Conservation (phyloP, 164 flowering plant genomes). For the Piper longum region DNA sequence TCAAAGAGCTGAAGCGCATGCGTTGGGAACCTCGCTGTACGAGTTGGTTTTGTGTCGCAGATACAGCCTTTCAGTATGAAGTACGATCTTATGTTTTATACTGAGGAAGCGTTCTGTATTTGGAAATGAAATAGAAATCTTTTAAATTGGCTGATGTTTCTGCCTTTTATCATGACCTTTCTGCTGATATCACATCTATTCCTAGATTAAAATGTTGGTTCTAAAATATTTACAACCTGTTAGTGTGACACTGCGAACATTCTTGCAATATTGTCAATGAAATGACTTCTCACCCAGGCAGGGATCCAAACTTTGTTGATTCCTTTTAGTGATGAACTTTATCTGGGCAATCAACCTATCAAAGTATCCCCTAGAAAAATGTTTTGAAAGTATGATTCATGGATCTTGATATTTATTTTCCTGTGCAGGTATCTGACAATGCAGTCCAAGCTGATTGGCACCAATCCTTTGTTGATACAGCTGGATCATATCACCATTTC, state of each 20-base stretch:
- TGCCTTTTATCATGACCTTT: background rate
- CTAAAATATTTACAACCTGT: background rate
- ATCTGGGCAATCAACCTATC: too few species aligned
- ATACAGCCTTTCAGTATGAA: conserved; percentile 85
- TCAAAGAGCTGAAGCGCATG: conserved; percentile 93
- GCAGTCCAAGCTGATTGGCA: conserved; percentile 81
- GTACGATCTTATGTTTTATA: conserved; percentile 15
- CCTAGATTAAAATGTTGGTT: too few species aligned
- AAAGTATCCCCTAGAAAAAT: too few species aligned
- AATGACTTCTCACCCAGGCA: background rate
- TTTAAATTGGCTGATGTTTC: background rate
- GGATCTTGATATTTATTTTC: background rate
- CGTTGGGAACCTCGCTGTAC: conserved; percentile 79
- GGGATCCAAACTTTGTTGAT: background rate
- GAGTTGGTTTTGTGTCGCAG: conserved; percentile 93
- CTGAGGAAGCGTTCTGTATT: background rate
- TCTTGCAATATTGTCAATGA: background rate
- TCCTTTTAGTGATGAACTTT: too few species aligned
- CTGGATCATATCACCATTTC: conserved; percentile 78
- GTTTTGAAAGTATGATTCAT: background rate
- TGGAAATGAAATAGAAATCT: too few species aligned
- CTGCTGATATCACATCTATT: too few species aligned
- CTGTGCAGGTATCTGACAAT: conserved; percentile 57
- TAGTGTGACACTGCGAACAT: background rate
- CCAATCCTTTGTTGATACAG: conserved; percentile 60